Percentiles rank a stretch among this genome's conserved stretches.
These are phyloP conservation scores for Colletotrichum sp. DNA, from an alignment of 2,329 filamentous ascomycete species.

Conservation along the genomic window DNA sequence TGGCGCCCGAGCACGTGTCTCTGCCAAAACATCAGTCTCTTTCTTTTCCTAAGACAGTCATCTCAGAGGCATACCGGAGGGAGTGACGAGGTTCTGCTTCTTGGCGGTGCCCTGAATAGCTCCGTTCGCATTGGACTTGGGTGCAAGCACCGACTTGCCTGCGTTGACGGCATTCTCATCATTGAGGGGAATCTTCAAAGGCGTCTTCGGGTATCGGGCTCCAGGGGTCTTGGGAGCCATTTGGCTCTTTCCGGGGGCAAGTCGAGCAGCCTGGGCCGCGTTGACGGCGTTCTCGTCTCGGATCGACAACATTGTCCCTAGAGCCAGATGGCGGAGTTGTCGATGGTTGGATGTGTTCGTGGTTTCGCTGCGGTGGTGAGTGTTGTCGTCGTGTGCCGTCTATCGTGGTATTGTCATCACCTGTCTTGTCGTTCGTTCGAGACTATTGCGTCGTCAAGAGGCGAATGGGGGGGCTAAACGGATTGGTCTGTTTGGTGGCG, in stretches of 20 bases:
- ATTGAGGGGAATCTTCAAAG: constrained; percentile 76
- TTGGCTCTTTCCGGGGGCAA: constrained; percentile 27
- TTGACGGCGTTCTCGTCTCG: constrained; percentile 24
- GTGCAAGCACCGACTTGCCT: constrained; percentile 64
- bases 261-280: constrained; percentile 21
- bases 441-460: background rate
- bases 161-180: constrained; percentile 80
- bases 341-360: background rate
- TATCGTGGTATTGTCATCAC: background rate
- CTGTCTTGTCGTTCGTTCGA: background rate
- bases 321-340: background rate
- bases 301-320: constrained; percentile 19
- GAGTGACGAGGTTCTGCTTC: constrained; percentile 23
- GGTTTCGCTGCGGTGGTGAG: background rate
- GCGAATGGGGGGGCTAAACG: background rate
- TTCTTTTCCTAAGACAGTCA: constrained; percentile 12
- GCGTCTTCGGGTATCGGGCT: constrained; percentile 79
- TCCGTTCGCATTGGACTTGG: constrained; percentile 55
- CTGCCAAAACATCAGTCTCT: constrained; percentile 37
- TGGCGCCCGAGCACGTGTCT: constrained; percentile 75
- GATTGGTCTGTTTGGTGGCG: constrained; percentile 13
- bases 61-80: constrained; percentile 17
- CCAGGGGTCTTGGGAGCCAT: constrained; percentile 80
- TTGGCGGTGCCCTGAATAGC: constrained; percentile 25
- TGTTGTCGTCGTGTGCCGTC: background rate